phyloP scores from a whole-genome alignment of 768 basidiomycete species.

The Boletus speciosus region DNA sequence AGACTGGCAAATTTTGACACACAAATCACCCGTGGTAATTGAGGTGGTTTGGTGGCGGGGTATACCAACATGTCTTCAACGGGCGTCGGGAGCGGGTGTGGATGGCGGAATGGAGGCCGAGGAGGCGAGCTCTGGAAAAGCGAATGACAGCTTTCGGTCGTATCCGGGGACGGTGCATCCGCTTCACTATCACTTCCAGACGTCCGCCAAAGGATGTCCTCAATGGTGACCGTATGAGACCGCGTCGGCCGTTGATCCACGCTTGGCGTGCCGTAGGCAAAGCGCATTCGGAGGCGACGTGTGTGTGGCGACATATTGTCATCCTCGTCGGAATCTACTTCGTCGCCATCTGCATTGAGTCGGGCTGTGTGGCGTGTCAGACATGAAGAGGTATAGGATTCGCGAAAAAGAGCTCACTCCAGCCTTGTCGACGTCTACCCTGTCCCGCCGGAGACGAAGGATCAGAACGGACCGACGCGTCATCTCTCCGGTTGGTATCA shows the following conservation, averaged over 20 bases:
- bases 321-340: constrained; percentile 60
- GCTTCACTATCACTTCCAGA: constrained; percentile 23
- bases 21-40: constrained; percentile 10
- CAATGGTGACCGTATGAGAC: constrained; percentile 28
- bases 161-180: constrained; percentile 18
- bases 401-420: constrained; percentile 24
- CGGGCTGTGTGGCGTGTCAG: constrained; percentile 28
- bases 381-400: not conserved
- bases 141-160: constrained; percentile 16
- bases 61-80: constrained; percentile 47
- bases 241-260: constrained; percentile 29
- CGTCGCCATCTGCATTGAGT: constrained; percentile 54
- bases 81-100: constrained; percentile 56
- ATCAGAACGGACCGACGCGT: constrained; percentile 2
- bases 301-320: constrained; percentile 47
- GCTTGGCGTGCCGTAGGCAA: constrained; percentile 18
- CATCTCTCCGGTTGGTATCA: constrained; percentile 13
- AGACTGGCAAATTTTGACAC: constrained; percentile 31
- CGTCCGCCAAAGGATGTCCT: constrained; percentile 23
- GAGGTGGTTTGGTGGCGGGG: constrained; percentile 10
- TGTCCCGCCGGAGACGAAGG: constrained; percentile 13
- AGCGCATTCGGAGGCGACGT: constrained; percentile 44
- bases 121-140: constrained; percentile 15
- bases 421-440: constrained; percentile 32
- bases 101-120: constrained; percentile 6